Conservation (phyloP, 73 alveolate species). For the Diophrys appendiculata region DNA sequence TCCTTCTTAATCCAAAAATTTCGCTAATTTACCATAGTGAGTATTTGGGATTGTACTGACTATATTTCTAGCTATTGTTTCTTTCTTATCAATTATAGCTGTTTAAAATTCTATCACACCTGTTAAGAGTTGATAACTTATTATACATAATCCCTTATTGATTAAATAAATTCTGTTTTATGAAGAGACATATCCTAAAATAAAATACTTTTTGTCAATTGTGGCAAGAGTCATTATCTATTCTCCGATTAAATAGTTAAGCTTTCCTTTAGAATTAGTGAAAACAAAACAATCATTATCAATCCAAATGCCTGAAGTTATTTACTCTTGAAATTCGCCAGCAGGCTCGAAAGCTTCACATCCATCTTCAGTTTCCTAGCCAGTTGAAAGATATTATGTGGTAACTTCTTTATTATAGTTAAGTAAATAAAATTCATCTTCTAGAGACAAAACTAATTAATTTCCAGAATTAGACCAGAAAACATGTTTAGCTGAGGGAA, state of each 20-base stretch:
- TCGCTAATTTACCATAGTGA: slow-evolving; percentile 71
- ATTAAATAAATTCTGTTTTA: slow-evolving; percentile 80
- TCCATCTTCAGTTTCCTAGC: slow-evolving; percentile 70
- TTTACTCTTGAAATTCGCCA: slow-evolving; percentile 83
- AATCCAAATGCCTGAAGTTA: slow-evolving; percentile 84
- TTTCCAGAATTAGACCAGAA: slow-evolving; percentile 86
- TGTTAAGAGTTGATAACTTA: slow-evolving; percentile 59
- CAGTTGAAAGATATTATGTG: slow-evolving; percentile 40
- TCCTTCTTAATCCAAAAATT: slow-evolving; percentile 80
- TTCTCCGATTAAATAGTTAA: slow-evolving; percentile 86
- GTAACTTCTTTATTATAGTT: slow-evolving; percentile 80
- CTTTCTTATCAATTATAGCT: slow-evolving; percentile 46
- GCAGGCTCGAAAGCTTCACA: slow-evolving; percentile 92
- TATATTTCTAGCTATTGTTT: slow-evolving; percentile 50
- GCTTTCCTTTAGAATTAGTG: slow-evolving; percentile 79
- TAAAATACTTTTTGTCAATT: slow-evolving; percentile 70
- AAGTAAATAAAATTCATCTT: slow-evolving; percentile 88
- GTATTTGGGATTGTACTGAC: slow-evolving; percentile 68
- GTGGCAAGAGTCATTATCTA: slow-evolving; percentile 70
- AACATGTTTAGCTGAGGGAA: slow-evolving; percentile 85
- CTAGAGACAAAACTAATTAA: slow-evolving; percentile 76
- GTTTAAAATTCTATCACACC: slow-evolving; percentile 66
- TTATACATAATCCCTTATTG: slow-evolving; percentile 70
- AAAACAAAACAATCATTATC: slow-evolving; percentile 75
- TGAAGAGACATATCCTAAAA: slow-evolving; percentile 74